Base-by-base conservation (phyloP, 2,329 filamentous ascomycete species). In the Fusarium sp. region DNA sequence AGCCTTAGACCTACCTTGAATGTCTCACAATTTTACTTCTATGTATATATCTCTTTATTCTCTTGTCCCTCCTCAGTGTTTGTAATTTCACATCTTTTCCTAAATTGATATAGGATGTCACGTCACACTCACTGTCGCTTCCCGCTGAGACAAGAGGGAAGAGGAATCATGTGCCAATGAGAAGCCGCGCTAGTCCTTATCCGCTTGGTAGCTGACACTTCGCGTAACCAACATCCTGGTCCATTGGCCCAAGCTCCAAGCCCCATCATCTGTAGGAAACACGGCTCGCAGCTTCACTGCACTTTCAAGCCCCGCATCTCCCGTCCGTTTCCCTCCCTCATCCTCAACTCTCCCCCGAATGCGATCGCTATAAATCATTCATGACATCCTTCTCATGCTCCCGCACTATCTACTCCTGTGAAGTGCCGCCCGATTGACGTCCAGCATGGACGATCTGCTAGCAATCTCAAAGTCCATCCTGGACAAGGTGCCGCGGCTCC, bases 401-500 rank as follows among this genome's bases (percentile, higher is more conserved):
- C 26, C 26, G 26, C 52, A 33, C 24, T 20, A 42, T 18, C 52
- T 41, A n/a, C 26, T 24, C 52, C 22, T 42, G 52, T 56, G 52
- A 56, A 42, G 35, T 44, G 28, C 54, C 54, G n/a, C 38, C 54
- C 2, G 54, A 33, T 20, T 57, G 28, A 57, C n/a, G 38, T 44
- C 54, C 28, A 51, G 20, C 5, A 55, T 61, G 58, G 47, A 61
- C 36, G 58, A 61, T 22, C 45, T 60, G 17, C 28, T 54, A 26
- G 36, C 45, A 5, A 42, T 42, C n/a, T 41, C 59, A 26, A 44
- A 35, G 12, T 22, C 56, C 31, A 45, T 62, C 22, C 12, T 36
- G 22, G 31, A 33, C 7, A 57, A 45, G 38, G 22, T 54, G 3
- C 26, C 39, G n/a, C 36, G 24, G 47, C 36, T 54, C 84, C 84